Base-by-base conservation (phyloP, 202 grass and related monocot species). In the Carex arenaria region DNA sequence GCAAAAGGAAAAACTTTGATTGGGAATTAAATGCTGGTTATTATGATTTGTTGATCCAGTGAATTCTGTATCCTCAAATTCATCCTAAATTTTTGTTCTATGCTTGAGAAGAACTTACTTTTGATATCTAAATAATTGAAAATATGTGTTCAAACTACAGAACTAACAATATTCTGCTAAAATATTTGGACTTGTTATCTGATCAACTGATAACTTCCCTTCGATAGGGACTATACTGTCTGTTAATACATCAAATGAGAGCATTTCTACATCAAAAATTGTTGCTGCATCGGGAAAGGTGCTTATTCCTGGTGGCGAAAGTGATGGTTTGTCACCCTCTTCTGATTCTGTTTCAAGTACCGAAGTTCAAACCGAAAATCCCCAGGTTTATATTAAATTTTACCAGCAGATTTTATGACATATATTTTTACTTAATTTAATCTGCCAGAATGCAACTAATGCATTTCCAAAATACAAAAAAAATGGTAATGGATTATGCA, bases 301-400 rank as follows among this genome's bases (percentile, higher is more conserved):
- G 88, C 83, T 91, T 65, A 77, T 94, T 86, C 85, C 89, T 3
- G 91, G 85, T 31, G 86, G 87, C 23, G 82, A 90, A 83, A 94
- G 75, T 34, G 89, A 88, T 36, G 82, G 78, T 10, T 53, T 79
- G 2, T 10, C 82, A 62, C 56, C 86, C 9, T 88, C 87, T 12
- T 56, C 81, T 1, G 83, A 45, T 51, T 72, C 88, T n/a, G 63
- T 43, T 87, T 85, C 26, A 23, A 80, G 63, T 11, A 17, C 57
- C 15, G 65, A 86, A 86, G 72, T 81, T 82, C 40, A 76, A 65
- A 82, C 88, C 2, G 82, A 87, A 71, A 80, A 91, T 77, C 14
- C 86, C 53, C 79, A 90, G 88, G 94, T 97, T 57, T 28, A 14
- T 79, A 3, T 23, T 3, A 0, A 47, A 2, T 61, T 18, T 67